Conservation (phyloP, 495 filamentous ascomycete genomes). For the Rhypophila decipiens region DNA sequence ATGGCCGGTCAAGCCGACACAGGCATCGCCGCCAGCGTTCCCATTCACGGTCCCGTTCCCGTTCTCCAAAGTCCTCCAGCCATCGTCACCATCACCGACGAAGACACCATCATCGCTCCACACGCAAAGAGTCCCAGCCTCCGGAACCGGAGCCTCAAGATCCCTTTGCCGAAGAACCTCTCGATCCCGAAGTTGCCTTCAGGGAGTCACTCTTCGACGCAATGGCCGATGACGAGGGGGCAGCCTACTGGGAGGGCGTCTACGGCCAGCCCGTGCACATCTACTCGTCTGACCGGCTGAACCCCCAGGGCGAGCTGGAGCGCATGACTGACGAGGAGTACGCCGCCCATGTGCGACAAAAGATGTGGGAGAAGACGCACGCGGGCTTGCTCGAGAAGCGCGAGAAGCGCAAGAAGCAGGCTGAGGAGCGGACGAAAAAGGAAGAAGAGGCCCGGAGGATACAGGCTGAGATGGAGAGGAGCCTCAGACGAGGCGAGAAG, state of each 20-base stretch:
- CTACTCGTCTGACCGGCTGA: constrained; percentile 21
- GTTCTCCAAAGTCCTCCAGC: constrained; percentile 5
- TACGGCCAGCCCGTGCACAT: constrained; percentile 82
- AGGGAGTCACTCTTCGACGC: constrained; percentile 96
- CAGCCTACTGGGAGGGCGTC: constrained; percentile 86
- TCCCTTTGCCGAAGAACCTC: constrained; percentile 42
- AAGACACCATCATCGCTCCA: constrained; percentile 4
- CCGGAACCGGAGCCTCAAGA: constrained; percentile 18
- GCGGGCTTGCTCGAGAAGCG: constrained; percentile 53
- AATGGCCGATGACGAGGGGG: constrained; percentile 97
- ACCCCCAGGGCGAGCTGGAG: constrained; percentile 57
- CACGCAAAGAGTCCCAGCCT: not conserved
- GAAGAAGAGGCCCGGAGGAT: constrained; percentile 45
- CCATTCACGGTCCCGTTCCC: not conserved
- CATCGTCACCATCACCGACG: constrained; percentile 15
- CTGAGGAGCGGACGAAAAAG: constrained; percentile 28
- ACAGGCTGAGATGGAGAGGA: constrained; percentile 40
- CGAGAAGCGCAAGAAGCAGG: constrained; percentile 34
- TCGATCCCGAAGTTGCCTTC: constrained; percentile 68
- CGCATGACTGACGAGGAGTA: constrained; percentile 91
- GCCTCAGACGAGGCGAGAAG: constrained; percentile 43
- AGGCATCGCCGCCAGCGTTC: not conserved
- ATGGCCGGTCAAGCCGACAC: constrained; percentile 17
- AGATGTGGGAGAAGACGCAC: constrained; percentile 92
- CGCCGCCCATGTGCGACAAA: constrained; percentile 67